A percentile compares a stretch with the other conserved stretches of the same genome.
phyloP scores from a whole-genome alignment of 2,329 filamentous ascomycete genomes.

The Aspergillus ibericus region DNA sequence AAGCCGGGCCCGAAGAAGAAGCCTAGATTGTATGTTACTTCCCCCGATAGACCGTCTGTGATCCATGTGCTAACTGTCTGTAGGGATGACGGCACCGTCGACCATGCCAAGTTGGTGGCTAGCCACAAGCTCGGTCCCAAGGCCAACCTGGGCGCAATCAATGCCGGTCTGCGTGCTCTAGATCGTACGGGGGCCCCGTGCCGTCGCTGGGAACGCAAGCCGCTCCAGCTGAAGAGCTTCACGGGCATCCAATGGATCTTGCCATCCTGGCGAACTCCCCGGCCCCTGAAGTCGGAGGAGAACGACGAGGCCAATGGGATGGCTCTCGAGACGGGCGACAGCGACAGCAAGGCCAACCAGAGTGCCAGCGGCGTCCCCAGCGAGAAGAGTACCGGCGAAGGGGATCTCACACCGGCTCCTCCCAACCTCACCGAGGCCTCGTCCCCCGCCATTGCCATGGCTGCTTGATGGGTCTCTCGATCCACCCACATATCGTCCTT shows the following conservation, averaged over 20 bases:
- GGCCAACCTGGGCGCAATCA: constrained; percentile 95
- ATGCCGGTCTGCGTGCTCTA: constrained; percentile 88
- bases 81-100: constrained; percentile 54
- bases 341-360: constrained; percentile 58
- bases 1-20: constrained; percentile 98
- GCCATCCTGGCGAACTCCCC: constrained; percentile 71
- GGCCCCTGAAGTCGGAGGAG: constrained; percentile 48
- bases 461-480: constrained; percentile 28
- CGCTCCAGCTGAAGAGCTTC: constrained; percentile 85
- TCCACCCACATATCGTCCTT: constrained; percentile 2
- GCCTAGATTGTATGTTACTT: constrained; percentile 74
- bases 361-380: constrained; percentile 57
- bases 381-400: constrained; percentile 60
- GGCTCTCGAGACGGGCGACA: constrained; percentile 56
- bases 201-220: constrained; percentile 83
- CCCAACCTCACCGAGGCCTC: constrained; percentile 54
- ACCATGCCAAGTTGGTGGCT: constrained; percentile 39
- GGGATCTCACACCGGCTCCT: constrained; percentile 47
- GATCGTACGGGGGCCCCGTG: constrained; percentile 90
- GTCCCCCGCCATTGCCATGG: constrained; percentile 46
- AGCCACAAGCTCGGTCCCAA: constrained; percentile 89
- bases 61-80: constrained; percentile 1
- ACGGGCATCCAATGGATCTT: constrained; percentile 83
- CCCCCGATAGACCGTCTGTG: background rate
- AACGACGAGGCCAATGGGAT: constrained; percentile 60